Conservation (phyloP, 2,329 filamentous ascomycete genomes). For the Drechslerella coelobrocha region DNA sequence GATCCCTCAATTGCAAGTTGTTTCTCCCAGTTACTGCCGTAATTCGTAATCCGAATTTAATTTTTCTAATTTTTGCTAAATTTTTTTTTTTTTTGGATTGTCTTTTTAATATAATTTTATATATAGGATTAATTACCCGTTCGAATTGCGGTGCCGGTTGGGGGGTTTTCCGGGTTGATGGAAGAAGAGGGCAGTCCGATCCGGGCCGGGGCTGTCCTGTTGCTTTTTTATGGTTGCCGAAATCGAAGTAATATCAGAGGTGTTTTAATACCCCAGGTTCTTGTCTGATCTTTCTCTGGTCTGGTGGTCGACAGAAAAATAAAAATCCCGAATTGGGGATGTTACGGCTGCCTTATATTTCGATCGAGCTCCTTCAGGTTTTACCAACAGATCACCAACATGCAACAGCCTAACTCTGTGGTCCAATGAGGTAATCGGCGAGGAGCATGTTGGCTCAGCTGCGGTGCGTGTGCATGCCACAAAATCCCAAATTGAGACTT, state of each 20-base stretch:
- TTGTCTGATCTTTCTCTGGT: constrained; percentile 20
- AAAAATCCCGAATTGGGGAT: constrained; percentile 15
- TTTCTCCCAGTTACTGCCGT: constrained; percentile 29
- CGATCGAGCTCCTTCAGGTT: constrained; percentile 20
- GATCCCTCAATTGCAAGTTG: too few species aligned
- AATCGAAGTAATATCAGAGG: constrained; percentile 35
- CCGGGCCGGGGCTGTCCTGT: constrained; percentile 33
- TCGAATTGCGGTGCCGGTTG: background rate
- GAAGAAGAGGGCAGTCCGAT: constrained; percentile 36
- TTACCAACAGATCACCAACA: constrained; percentile 34
- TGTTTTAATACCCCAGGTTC: constrained; percentile 29
- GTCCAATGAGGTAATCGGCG: constrained; percentile 46
- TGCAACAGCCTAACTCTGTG: background rate
- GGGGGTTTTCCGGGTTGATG: constrained; percentile 18
- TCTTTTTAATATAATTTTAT: background rate
- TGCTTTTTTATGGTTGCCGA: constrained; percentile 39
- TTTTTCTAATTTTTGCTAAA: constrained; percentile 15
- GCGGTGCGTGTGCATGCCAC: constrained; percentile 18
- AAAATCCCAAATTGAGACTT: constrained; percentile 36
- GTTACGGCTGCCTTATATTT: constrained; percentile 43
- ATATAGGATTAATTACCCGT: too few species aligned
- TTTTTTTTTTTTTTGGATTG: background rate
- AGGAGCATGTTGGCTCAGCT: constrained; percentile 45
- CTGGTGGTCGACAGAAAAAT: constrained; percentile 21
- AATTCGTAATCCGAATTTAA: constrained; percentile 22